Percentiles rank a stretch among this genome's conserved stretches.
These are phyloP conservation scores for Calonectria honghensis DNA, from an alignment of 2,329 filamentous ascomycete species.

Conservation along the genomic window DNA sequence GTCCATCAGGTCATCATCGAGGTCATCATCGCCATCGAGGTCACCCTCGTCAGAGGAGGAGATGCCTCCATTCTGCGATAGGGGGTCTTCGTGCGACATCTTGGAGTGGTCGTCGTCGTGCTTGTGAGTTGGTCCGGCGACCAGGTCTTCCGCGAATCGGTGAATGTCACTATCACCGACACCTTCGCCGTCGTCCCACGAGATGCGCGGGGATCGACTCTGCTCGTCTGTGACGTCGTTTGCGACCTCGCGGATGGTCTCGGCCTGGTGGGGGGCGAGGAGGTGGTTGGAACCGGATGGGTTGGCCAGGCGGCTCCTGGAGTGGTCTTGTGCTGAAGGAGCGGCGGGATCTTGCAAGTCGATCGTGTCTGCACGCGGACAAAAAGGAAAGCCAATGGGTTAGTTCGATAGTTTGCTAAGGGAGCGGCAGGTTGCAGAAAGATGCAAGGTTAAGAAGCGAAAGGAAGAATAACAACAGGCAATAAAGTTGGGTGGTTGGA, in stretches of 20 bases:
- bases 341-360: slow-evolving; percentile 91
- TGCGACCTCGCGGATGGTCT: slow-evolving; percentile 86
- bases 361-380: slow-evolving; percentile 83
- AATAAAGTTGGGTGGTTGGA: slow-evolving; percentile 52
- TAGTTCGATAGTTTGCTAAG: slow-evolving; percentile 46
- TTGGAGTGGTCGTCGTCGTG: slow-evolving; percentile 49
- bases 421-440: slow-evolving; percentile 23
- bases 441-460: slow-evolving; percentile 38
- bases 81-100: slow-evolving; percentile 72
- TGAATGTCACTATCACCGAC: slow-evolving; percentile 66
- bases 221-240: slow-evolving; percentile 86
- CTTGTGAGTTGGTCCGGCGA: slow-evolving; percentile 61
- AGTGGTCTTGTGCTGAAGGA: slow-evolving; percentile 90
- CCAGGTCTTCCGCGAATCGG: slow-evolving; percentile 67
- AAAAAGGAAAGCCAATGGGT: slow-evolving; percentile 42
- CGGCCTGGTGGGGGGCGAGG: slow-evolving; percentile 89
- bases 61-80: slow-evolving; percentile 77
- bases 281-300: slow-evolving; percentile 63
- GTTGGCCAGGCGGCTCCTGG: slow-evolving; percentile 61
- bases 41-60: slow-evolving; percentile 77
- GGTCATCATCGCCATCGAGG: slow-evolving; percentile 80
- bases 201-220: slow-evolving; percentile 77
- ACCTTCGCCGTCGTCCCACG: slow-evolving; percentile 64
- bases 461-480: slow-evolving; percentile 45
- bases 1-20: slow-evolving; percentile 97